Conservation (phyloP, 1,139 yeast species). For the Magnusiomyces sp. region DNA sequence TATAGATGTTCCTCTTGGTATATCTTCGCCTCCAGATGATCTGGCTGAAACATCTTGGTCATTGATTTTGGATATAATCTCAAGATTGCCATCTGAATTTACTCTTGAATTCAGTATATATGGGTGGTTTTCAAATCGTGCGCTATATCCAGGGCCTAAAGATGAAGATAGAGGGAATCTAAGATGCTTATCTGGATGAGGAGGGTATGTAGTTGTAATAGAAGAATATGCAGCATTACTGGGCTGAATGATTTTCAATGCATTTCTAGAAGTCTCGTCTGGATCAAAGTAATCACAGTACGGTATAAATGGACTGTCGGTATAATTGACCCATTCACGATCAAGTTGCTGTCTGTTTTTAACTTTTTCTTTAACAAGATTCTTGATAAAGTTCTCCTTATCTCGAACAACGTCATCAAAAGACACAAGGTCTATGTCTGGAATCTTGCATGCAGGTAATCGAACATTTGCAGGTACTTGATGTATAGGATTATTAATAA, state of each 20-base stretch:
- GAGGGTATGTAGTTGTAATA: conserved; percentile 65
- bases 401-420: conserved; percentile 68
- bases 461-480: conserved; percentile 71
- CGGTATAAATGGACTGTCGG: conserved; percentile 91
- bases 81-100: conserved; percentile 19
- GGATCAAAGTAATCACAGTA: conserved; percentile 61
- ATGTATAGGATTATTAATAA: conserved; percentile 17
- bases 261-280: conserved; percentile 21
- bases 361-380: conserved; percentile 76
- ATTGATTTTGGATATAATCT: conserved; percentile 17
- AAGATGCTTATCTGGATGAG: conserved; percentile 27
- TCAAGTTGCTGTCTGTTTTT: conserved; percentile 67
- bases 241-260: conserved; percentile 42
- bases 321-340: conserved; percentile 66
- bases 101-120: conserved; percentile 20
- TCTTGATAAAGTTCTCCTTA: conserved; percentile 68
- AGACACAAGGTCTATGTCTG: conserved; percentile 82
- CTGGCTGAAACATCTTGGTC: conserved; percentile 22
- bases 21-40: conserved; percentile 19
- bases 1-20: conserved; percentile 29
- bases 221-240: conserved; percentile 74
- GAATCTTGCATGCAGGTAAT: conserved; percentile 82
- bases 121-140: conserved; percentile 25
- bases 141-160: conserved; percentile 25
- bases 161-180: conserved; percentile 26